A percentile compares a stretch with the other conserved stretches of the same genome.
Evolutionary conservation across 2,329 filamentous ascomycete genomes (phyloP).

Genomic region (Aspergillus sclerotialis): DNA sequence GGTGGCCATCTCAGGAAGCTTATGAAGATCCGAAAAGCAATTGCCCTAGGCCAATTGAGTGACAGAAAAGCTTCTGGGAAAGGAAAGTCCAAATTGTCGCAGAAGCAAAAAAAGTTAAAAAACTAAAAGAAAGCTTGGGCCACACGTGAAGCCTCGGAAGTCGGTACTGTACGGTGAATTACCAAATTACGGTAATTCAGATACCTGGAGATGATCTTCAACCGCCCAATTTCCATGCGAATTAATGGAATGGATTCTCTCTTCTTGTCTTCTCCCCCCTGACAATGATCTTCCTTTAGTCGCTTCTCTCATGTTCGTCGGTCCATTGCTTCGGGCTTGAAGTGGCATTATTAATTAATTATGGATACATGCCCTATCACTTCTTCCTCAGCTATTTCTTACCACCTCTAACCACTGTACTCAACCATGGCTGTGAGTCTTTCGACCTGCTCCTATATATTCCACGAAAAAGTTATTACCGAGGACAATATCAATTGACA

Average conservation of each 20-base stretch:
- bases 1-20: slow-evolving; percentile 21
- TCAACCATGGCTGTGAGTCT: slow-evolving; percentile 17
- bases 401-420: slow-evolving; percentile 7
- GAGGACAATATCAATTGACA: slow-evolving; percentile 10
- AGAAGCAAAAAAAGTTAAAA: slow-evolving; percentile 4
- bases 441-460: slow-evolving; percentile 1
- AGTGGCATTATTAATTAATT: slow-evolving; percentile 5
- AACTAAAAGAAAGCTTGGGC: slow-evolving; percentile 18
- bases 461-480: background rate
- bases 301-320: too few relatives aligned
- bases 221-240: slow-evolving; percentile 1
- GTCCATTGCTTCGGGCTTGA: background rate
- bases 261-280: slow-evolving; percentile 1
- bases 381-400: slow-evolving; percentile 9
- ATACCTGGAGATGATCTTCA: slow-evolving; percentile 15
- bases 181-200: slow-evolving; percentile 5
- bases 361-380: slow-evolving; percentile 10
- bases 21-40: background rate
- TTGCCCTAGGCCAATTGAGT: background rate
- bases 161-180: slow-evolving; percentile 19
- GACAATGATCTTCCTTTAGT: too few relatives aligned
- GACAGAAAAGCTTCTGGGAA: background rate
- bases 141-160: slow-evolving; percentile 25
- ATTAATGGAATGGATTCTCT: slow-evolving; percentile 3
- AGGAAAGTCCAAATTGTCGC: background rate